Evolutionary conservation across 805 yeast species (phyloP), one percentile per base, ranked within the genome.

Genomic region (Kodamaea hsintzibuensis): DNA sequence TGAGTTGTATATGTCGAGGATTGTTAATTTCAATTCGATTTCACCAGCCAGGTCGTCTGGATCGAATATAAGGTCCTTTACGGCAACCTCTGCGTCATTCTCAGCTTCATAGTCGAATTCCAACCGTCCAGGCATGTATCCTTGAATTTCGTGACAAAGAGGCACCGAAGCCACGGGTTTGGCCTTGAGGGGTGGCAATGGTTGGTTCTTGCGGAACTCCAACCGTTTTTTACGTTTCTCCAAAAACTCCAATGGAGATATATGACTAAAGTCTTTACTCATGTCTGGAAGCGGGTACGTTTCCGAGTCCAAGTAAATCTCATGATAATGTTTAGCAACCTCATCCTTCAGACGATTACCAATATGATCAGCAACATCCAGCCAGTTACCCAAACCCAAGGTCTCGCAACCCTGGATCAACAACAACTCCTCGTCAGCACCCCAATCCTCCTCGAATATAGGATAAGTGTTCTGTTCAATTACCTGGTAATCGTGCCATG

Each of bases 71-170:
- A 95, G 90, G 67, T 95, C 99, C 66, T 95, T 95, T 16, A 95
- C 90, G 0, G 95, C 86, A 53, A 87, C 79, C 70, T 95, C 99
- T 0, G 99, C 98, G 53, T 95, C 99, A 63, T 95, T 95, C 67
- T 95, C 99, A 40, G 89, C 91, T 68, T 95, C 99, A 55, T 87
- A 90, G 64, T 95, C 99, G 69, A 95, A 95, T 69, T 95, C 99
- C 57, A 95, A 76, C 64, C 99, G 83, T 43, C 98, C 99, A 40
- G 99, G 99, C 99, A 95, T 95, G 68, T 86, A 95, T 2, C 97
- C 98, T 69, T 95, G 98, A 57, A 95, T 84, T 64, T 96, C 98
- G 65, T 96, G 98, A 73, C 98, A 92, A 54, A 95, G 80, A 0
- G 99, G 99, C 6, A 89, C 93, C 6, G 98, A 91, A 0, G 97